These are phyloP conservation scores for Mesembryanthemum crystallinum DNA, from an alignment of 148 eudicot species.

Conservation along the genomic window DNA sequence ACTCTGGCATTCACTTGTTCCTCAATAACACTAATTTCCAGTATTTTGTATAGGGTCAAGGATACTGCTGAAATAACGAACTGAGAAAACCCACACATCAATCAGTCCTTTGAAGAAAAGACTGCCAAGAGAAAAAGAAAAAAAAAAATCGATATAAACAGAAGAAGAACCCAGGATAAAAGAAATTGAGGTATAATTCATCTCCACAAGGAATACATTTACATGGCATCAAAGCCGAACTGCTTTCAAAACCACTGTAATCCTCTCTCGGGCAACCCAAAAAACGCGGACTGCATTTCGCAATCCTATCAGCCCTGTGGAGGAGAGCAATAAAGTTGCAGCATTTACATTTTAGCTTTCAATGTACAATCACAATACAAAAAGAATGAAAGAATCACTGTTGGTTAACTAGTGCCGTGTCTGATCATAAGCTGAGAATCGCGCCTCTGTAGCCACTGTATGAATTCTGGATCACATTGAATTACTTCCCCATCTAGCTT, in stretches of 20 bases:
- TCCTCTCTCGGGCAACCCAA: background rate
- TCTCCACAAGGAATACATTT: background rate
- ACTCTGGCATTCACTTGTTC: no score
- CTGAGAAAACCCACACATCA: no score
- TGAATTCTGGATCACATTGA: constrained; percentile 21
- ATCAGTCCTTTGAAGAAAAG: no score
- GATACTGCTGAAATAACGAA: no score
- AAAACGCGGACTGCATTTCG: constrained; percentile 14
- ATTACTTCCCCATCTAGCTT: constrained; percentile 35
- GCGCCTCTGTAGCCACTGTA: constrained; percentile 38
- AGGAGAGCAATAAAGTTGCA: background rate
- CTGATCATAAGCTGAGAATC: constrained; percentile 38
- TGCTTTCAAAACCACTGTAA: constrained; percentile 6
- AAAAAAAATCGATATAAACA: no score
- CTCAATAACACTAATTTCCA: no score
- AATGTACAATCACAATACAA: constrained; percentile 22
- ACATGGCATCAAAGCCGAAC: background rate
- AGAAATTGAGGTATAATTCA: background rate
- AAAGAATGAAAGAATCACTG: constrained; percentile 36
- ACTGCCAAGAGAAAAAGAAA: no score
- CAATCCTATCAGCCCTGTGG: constrained; percentile 18
- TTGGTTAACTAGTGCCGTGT: constrained; percentile 29
- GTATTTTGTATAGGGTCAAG: no score
- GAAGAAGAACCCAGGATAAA: background rate
- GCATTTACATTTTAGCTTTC: background rate